Conservation (phyloP, 768 basidiomycete species). For the Krasilnikovozyma curviuscula region DNA sequence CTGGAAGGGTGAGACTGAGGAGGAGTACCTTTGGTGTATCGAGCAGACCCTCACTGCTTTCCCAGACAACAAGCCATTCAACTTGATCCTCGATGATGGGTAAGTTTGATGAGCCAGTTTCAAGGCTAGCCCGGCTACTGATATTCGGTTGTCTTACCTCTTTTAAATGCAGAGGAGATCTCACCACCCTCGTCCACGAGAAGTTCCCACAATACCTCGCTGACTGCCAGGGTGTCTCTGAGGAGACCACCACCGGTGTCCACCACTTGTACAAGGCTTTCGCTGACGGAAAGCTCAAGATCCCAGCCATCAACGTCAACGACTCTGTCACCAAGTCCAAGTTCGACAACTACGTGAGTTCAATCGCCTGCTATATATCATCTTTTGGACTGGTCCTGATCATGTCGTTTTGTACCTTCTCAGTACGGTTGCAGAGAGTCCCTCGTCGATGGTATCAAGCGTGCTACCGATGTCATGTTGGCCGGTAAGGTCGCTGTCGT, state of each 20-base stretch:
- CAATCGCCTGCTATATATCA: background rate
- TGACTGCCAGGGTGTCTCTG: conserved; percentile 84
- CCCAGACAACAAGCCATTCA: conserved; percentile 58
- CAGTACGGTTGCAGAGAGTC: conserved; percentile 98
- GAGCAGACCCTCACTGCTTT: conserved; percentile 88
- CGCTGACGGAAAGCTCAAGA: conserved; percentile 85
- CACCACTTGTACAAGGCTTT: conserved; percentile 97
- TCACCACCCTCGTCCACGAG: conserved; percentile 84
- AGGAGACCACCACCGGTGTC: conserved; percentile 99
- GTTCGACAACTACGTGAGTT: conserved; percentile 38
- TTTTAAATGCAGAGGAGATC: too few species aligned
- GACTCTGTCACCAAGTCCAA: conserved; percentile 99
- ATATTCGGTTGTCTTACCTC: too few species aligned
- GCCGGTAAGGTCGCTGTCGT: conserved; percentile 98
- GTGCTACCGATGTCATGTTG: conserved; percentile 99
- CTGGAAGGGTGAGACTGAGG: conserved; percentile 99
- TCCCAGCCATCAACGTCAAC: conserved; percentile 99
- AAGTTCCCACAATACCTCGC: conserved; percentile 79
- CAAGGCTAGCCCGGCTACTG: too few species aligned
- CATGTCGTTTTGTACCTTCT: background rate
- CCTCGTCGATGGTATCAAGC: conserved; percentile 98
- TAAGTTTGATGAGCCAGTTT: too few species aligned
- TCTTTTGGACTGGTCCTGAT: background rate
- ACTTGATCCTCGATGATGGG: conserved; percentile 99
- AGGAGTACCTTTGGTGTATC: conserved; percentile 96